Evolutionary conservation across 2,329 filamentous ascomycete species (phyloP), one percentile per base, ranked within the genome.

Genomic region (Diaporthe helianthi): DNA sequence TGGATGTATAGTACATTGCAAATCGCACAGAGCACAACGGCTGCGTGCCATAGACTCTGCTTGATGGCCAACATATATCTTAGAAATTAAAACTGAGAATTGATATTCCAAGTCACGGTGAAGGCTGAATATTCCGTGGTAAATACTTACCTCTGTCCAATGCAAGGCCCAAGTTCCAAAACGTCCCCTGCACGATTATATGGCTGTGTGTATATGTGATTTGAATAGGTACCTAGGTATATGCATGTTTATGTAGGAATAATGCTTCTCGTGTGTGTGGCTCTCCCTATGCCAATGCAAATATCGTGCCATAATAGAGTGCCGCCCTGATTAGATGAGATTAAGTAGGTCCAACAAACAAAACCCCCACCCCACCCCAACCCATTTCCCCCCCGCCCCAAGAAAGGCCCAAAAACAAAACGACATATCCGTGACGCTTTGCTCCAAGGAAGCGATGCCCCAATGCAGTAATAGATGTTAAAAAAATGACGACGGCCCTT

Each of bases 401-500:
- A n/a, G n/a, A n/a, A 19, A 36, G 44, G 44, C 44, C 36, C 29
- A 33, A 36, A 38, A 38, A 38, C n/a, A n/a, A n/a, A n/a, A n/a
- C n/a, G n/a, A 63, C 29, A 33, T 49, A 44, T 12, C 26, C 41
- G 29, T 49, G 58, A 63, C 26, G 58, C 58, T 63, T 36, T 24
- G 58, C 41, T 36, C 58, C 41, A 63, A 63, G 29, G 24, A 36
- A 36, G 15, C 17, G 19, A 24, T 19, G 8, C 3, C 29, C 58
- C 58, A 49, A 63, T 63, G 58, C 58, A 63, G 19, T 63, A 29
- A 26, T 63, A 63, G 47, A 49, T 49, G 17, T 63, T 19, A 49
- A 13, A 29, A 63, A n/a, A 63, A 12, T 24, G 12, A 26, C 44
- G 41, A 4, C n/a, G 19, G 41, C 4, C 44, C 44, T 5, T 31